Percentiles rank a stretch among this genome's conserved stretches.
These are phyloP conservation scores for Ceratobasidium sp. DNA, from an alignment of 1,284 basidiomycete genomes.

Conservation along the genomic window DNA sequence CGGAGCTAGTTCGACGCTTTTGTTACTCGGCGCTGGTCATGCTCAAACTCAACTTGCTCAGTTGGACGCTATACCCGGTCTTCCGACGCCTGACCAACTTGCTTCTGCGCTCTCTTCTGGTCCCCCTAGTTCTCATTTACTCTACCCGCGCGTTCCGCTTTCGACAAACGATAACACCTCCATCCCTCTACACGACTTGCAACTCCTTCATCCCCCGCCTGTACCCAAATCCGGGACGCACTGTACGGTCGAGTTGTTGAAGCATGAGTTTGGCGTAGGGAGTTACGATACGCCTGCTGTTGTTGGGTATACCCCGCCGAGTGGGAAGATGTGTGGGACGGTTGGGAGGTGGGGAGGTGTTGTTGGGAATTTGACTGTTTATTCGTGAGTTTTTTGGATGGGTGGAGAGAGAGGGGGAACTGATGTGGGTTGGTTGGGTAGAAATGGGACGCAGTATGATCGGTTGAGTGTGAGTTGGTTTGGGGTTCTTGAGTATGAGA, in stretches of 20 bases:
- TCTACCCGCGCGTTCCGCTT: slow-evolving; percentile 58
- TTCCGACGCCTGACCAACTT: slow-evolving; percentile 34
- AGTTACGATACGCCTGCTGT: slow-evolving; percentile 46
- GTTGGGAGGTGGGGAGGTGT: slow-evolving; percentile 43
- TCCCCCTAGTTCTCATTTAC: slow-evolving; percentile 40
- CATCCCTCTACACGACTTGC: slow-evolving; percentile 53
- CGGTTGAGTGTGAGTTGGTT: slow-evolving; percentile 45
- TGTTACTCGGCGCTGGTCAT: not conserved
- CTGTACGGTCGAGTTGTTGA: slow-evolving; percentile 45
- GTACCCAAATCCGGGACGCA: slow-evolving; percentile 24
- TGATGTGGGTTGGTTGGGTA: not conserved
- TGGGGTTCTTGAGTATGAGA: not conserved
- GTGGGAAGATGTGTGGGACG: slow-evolving; percentile 18
- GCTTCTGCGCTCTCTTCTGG: slow-evolving; percentile 48
- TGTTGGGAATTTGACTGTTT: slow-evolving; percentile 42
- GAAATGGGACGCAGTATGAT: slow-evolving; percentile 52
- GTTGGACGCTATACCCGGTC: slow-evolving; percentile 26
- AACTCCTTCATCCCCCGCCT: slow-evolving; percentile 38
- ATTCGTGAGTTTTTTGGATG: slow-evolving; percentile 25
- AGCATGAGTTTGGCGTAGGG: slow-evolving; percentile 38
- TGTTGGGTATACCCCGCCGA: slow-evolving; percentile 42
- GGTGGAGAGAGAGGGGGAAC: not conserved
- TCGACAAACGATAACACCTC: slow-evolving; percentile 59
- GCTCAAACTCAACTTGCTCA: slow-evolving; percentile 33
- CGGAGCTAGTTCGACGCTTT: not conserved